Percentiles rank a stretch among this genome's conserved stretches.
phyloP scores from a whole-genome alignment of 2,329 filamentous ascomycete species.

The Pseudocercospora pini-densiflorae region DNA sequence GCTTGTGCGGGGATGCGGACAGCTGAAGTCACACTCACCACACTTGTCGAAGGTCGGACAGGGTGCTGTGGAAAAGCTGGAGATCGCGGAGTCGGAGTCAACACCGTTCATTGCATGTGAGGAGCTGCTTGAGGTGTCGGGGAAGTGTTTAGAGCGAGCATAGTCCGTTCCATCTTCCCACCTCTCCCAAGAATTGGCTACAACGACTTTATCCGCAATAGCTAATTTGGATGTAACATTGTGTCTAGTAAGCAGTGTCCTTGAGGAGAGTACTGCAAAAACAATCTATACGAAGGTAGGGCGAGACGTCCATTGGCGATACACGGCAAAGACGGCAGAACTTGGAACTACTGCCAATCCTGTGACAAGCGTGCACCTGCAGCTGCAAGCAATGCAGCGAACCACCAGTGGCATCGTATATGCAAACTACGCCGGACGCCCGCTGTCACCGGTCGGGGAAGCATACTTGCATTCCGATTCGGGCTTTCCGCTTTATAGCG shows the following conservation, averaged over 20 bases:
- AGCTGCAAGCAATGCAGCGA: not conserved
- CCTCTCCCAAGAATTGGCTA: not conserved
- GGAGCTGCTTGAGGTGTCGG: not conserved
- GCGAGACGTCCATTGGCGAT: not conserved
- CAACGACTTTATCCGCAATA: not conserved
- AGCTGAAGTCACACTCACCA: not conserved
- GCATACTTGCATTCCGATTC: not conserved
- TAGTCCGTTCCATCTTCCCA: not conserved
- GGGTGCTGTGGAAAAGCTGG: not conserved
- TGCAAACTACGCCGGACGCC: not conserved
- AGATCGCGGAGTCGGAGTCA: not conserved
- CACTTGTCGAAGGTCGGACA: not conserved
- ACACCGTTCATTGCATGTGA: not conserved
- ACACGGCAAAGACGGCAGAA: not conserved
- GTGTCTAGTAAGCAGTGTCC: not conserved
- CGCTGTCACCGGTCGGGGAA: conserved; percentile 2
- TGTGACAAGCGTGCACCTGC: not conserved
- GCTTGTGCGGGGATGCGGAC: no score
- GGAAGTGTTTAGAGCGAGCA: not conserved
- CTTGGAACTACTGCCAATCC: not conserved
- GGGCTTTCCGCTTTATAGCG: not conserved
- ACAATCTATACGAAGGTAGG: not conserved
- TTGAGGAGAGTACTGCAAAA: not conserved
- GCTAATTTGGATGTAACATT: not conserved
- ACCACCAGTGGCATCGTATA: not conserved